Conservation (phyloP, 148 eudicot species). For the Persicaria tinctoria region DNA sequence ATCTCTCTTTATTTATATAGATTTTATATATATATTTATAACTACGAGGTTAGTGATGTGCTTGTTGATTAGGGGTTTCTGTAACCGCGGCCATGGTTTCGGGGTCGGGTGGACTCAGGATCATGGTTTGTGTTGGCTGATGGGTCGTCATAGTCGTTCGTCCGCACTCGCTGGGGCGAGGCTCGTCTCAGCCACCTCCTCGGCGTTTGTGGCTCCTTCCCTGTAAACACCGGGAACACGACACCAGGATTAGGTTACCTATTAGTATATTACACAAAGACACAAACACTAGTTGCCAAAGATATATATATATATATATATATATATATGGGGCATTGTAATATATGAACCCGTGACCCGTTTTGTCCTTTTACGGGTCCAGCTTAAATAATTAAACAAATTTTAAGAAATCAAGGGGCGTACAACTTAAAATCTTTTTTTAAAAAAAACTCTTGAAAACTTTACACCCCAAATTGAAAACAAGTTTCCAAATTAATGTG, state of each 20-base stretch:
- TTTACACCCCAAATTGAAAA: no score
- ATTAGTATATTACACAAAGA: background rate
- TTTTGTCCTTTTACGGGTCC: slow-evolving; percentile 7
- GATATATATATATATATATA: background rate
- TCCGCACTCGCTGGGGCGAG: background rate
- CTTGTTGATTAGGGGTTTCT: background rate
- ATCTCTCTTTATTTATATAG: no score
- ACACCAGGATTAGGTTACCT: background rate
- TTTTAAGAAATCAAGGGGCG: no score
- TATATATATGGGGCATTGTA: background rate
- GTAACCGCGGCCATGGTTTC: background rate
- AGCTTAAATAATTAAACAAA: background rate
- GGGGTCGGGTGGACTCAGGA: background rate
- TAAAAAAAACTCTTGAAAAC: no score
- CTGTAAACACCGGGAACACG: background rate
- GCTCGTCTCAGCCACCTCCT: slow-evolving; percentile 9
- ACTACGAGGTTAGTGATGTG: no score
- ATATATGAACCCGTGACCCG: slow-evolving; percentile 3
- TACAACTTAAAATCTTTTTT: no score
- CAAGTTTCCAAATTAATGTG: background rate
- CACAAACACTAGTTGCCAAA: no score
- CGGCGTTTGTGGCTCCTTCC: background rate
- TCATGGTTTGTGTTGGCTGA: slow-evolving; percentile 10
- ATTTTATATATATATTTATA: no score
- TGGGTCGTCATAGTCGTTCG: slow-evolving; percentile 12